Evolutionary conservation across 2,329 filamentous ascomycete species (phyloP), one percentile per base, ranked within the genome.

Genomic region (Cladosporium sp.): DNA sequence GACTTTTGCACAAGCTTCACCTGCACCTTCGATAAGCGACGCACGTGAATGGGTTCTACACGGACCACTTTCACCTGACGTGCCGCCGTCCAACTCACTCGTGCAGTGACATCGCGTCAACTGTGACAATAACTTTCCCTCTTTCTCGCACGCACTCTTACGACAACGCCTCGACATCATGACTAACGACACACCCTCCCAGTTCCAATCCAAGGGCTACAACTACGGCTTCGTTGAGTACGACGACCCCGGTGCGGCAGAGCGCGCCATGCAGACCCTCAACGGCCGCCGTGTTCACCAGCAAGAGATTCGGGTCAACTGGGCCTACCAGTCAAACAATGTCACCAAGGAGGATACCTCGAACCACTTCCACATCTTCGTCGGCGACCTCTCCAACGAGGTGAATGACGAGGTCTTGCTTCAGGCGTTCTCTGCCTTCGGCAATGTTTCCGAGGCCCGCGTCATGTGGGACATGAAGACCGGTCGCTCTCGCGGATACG

Each of bases 391-490:
- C 53, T 96, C 91, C 63, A 98, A 98, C 67, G 93, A 98, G 72
- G 93, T 98, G 70, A 98, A 98, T 64, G 93, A 98, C 64, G 93
- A 98, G 67, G 83, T 96, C 49, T 80, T 98, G 18, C 78, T 87
- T 13, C 91, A 96, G 72, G 93, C 93, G 10, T 98, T 98, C 73
- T 95, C 89, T 44, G 89, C 89, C 42, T 98, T 97, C 70, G 93
- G 93, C 38, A 89, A 85, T 10, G 91, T 98, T 45, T 98, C 93
- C 2, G 93, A 98, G 73, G 93, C 93, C 55, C 90, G 93, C 65
- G 93, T 98, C 59, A 98, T 98, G 93, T 98, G 93, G 93, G 93
- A 98, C 71, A 98, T 98, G 93, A 98, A 98, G 81, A 98, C 93
- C 34, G 93, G 93, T 61, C 86, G 93, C 59, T 97, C 93, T 61